A percentile compares a stretch with the other conserved stretches of the same genome.
These are phyloP conservation scores for Diaporthe vaccinii DNA, from an alignment of 2,329 filamentous ascomycete species.

Conservation along the genomic window DNA sequence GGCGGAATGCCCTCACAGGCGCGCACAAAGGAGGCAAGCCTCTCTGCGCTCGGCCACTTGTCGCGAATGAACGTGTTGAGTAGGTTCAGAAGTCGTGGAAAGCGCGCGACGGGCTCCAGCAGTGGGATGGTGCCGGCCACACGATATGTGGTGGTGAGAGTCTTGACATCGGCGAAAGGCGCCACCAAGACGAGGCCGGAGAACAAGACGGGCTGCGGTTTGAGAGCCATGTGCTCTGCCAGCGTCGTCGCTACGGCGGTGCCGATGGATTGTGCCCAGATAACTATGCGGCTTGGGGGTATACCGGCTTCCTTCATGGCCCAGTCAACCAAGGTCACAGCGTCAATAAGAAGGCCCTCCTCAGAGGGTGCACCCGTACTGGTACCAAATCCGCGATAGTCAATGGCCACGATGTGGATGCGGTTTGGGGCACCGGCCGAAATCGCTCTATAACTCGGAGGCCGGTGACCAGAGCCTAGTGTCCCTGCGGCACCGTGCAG, in stretches of 20 bases:
- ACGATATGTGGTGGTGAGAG: constrained; percentile 68
- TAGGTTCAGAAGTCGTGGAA: constrained; percentile 63
- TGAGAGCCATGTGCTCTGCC: constrained; percentile 48
- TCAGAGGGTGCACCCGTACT: constrained; percentile 69
- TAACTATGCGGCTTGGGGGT: constrained; percentile 65
- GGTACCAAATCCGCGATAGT: constrained; percentile 72
- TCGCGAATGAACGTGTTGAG: constrained; percentile 51
- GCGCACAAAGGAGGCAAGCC: constrained; percentile 51
- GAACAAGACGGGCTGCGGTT: constrained; percentile 58
- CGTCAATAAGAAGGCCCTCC: constrained; percentile 66
- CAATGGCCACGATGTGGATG: constrained; percentile 70
- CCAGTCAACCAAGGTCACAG: constrained; percentile 65
- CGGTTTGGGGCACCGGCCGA: constrained; percentile 63
- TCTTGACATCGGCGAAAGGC: constrained; percentile 67
- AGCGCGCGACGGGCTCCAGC: constrained; percentile 62
- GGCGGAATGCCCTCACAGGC: constrained; percentile 50
- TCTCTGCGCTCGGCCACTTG: constrained; percentile 64
- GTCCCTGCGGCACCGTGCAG: constrained; percentile 71
- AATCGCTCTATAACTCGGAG: constrained; percentile 68
- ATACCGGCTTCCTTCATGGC: constrained; percentile 65
- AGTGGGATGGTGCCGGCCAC: constrained; percentile 68
- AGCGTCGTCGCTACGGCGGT: constrained; percentile 58
- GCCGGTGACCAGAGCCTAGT: constrained; percentile 66
- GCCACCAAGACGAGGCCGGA: constrained; percentile 69
- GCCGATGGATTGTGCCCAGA: constrained; percentile 72